A percentile compares a stretch with the other conserved stretches of the same genome.
phyloP scores from a whole-genome alignment of 208 protist genomes.

The Porcisia hertigi region DNA sequence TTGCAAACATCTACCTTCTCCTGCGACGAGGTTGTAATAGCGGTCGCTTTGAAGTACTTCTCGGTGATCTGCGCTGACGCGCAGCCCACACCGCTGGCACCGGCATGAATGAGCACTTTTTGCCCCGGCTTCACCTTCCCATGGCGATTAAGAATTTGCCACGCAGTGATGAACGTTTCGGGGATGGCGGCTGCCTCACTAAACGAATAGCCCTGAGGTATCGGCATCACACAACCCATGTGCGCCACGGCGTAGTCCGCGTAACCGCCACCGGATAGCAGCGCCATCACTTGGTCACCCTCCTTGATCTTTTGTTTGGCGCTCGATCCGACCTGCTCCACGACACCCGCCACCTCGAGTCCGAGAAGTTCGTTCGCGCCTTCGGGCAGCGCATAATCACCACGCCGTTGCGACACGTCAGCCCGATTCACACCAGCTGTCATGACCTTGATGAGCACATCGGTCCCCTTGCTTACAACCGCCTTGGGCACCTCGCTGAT shows the following conservation, averaged over 20 bases:
- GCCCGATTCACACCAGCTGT: conserved; percentile 87
- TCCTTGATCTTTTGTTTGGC: conserved; percentile 54
- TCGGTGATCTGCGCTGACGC: conserved; percentile 82
- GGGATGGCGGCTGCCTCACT: conserved; percentile 87
- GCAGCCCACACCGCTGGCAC: conserved; percentile 87
- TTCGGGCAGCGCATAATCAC: conserved; percentile 82
- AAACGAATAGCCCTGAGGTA: conserved; percentile 82
- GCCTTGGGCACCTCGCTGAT: conserved; percentile 49
- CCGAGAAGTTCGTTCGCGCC: conserved; percentile 78
- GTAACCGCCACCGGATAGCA: conserved; percentile 93
- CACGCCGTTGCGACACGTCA: conserved; percentile 75
- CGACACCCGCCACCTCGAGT: conserved; percentile 88
- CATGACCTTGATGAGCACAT: conserved; percentile 87
- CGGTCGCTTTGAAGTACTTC: conserved; percentile 76
- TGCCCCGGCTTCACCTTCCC: conserved; percentile 63
- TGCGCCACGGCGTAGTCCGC: conserved; percentile 85
- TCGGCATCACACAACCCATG: conserved; percentile 63
- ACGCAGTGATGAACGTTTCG: conserved; percentile 94
- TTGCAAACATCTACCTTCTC: conserved; percentile 73
- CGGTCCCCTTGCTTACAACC: conserved; percentile 34
- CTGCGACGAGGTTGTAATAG: conserved; percentile 64
- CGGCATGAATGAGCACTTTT: conserved; percentile 86
- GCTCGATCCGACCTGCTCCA: conserved; percentile 56
- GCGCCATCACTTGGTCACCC: conserved; percentile 86
- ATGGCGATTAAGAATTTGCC: conserved; percentile 78